Evolutionary conservation across 805 yeast species (phyloP), one percentile per base, ranked within the genome.

Genomic region (Starmerella stellata): DNA sequence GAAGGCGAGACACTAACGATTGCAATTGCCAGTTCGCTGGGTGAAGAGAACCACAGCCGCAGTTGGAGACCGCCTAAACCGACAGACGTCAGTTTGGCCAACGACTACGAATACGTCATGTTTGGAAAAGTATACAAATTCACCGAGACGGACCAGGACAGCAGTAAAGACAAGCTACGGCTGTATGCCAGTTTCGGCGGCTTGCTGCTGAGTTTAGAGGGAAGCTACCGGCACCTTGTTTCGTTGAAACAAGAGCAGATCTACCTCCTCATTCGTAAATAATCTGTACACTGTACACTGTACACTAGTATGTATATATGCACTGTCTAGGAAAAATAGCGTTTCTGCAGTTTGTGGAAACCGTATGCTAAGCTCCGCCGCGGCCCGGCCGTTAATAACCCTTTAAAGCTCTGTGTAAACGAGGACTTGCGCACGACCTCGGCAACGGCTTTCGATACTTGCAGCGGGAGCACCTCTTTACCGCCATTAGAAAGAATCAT

Each of bases 21-120:
- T 39, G 79, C 93, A 25, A 63, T 87, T 42, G 93, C 95, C 5
- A 76, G 85, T 19, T 66, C 83, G 2, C 65, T 87, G 41, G 72
- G 64, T 5, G 60, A 61, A 8, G 69, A 69, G 28, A 43, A 46
- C 27, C 50, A 64, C 13, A 65, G 72, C 47, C 76, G 78, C 16
- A 70, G 78, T 20, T 78, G 87, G 85, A 69, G 83, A 57, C 82
- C 80, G 7, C 93, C 94, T 34, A 78, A 70, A 59, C 69, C 78
- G 11, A 79, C 76, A 42, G 94, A 83, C 49, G 71, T 77, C 54
- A 71, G 92, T 4, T 67, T 87, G 52, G 94, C 95, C 48, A 95
- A 87, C 57, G 96, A 90, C 55, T 87, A 83, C 63, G 96, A 87
- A 59, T 90, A 90, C 53, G 96, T 90, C 48, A 87, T 90, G 96